Evolutionary conservation across 1,284 basidiomycete genomes (phyloP).

Genomic region (Pterula multifida): DNA sequence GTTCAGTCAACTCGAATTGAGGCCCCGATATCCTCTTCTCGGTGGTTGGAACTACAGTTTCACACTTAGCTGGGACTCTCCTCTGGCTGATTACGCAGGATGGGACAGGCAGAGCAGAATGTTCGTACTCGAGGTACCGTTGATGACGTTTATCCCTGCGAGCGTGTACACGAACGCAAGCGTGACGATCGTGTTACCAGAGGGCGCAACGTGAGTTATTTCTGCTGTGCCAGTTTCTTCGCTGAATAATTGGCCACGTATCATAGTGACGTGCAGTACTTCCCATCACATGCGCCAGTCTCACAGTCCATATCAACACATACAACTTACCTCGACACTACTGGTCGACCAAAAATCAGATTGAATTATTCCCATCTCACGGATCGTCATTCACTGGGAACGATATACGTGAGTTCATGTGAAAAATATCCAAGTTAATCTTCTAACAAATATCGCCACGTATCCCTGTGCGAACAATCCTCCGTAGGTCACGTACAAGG

Average conservation of each 20-base stretch:
- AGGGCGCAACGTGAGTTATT: constrained; percentile 77
- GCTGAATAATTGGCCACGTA: constrained; percentile 2
- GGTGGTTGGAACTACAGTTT: constrained; percentile 98
- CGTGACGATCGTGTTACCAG: constrained; percentile 78
- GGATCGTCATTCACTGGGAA: constrained; percentile 56
- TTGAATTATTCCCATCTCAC: constrained; percentile 70
- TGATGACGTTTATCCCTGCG: constrained; percentile 75
- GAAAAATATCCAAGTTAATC: too few relatives aligned
- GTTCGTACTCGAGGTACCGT: constrained; percentile 74
- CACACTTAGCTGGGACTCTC: constrained; percentile 86
- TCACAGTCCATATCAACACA: constrained; percentile 50
- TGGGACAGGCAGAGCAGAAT: constrained; percentile 46
- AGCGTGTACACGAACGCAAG: constrained; percentile 77
- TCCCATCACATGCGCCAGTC: constrained; percentile 68
- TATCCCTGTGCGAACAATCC: constrained; percentile 5
- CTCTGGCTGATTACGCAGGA: constrained; percentile 62
- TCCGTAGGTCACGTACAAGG: constrained; percentile 72
- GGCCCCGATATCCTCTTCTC: constrained; percentile 85
- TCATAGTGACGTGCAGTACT: constrained; percentile 64
- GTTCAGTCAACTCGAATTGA: constrained; percentile 65
- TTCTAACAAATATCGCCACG: background rate
- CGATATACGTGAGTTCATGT: constrained; percentile 64
- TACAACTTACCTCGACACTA: constrained; percentile 89
- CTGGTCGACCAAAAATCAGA: constrained; percentile 71
- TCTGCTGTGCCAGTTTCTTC: background rate